These are phyloP conservation scores for Zygnema circumcarinatum DNA, from an alignment of 139 green algal genomes.

Conservation along the genomic window DNA sequence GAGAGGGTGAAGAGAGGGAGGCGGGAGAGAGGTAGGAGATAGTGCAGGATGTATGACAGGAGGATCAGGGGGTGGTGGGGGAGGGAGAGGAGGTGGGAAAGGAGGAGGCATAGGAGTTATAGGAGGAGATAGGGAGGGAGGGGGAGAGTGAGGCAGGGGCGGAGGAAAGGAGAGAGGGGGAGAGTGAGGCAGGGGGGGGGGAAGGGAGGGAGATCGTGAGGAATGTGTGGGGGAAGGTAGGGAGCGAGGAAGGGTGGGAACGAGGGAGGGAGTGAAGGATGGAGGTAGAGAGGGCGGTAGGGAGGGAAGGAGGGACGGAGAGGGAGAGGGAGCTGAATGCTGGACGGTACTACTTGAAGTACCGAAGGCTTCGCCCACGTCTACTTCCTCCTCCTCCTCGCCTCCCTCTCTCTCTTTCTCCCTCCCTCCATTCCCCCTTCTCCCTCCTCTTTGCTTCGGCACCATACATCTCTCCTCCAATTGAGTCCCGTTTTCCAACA, in stretches of 20 bases:
- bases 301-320: not conserved
- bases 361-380: no score
- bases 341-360: no score
- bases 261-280: not conserved
- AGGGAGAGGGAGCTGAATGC: not conserved
- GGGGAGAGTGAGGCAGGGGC: not conserved
- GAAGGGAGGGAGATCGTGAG: not conserved
- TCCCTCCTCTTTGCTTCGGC: no score
- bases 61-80: not conserved
- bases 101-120: not conserved
- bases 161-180: not conserved
- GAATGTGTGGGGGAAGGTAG: not conserved
- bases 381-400: no score
- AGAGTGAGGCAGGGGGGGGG: not conserved
- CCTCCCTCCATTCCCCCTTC: no score
- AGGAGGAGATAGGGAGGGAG: not conserved
- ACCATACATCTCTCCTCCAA: no score
- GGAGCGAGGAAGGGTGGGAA: not conserved
- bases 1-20: no score
- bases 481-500: no score
- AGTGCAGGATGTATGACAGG: not conserved
- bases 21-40: not conserved
- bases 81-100: not conserved
- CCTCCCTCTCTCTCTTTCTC: no score
- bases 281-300: not conserved